Conservation (phyloP, 2,329 filamentous ascomycete species). For the Pseudogymnoascus sp. region DNA sequence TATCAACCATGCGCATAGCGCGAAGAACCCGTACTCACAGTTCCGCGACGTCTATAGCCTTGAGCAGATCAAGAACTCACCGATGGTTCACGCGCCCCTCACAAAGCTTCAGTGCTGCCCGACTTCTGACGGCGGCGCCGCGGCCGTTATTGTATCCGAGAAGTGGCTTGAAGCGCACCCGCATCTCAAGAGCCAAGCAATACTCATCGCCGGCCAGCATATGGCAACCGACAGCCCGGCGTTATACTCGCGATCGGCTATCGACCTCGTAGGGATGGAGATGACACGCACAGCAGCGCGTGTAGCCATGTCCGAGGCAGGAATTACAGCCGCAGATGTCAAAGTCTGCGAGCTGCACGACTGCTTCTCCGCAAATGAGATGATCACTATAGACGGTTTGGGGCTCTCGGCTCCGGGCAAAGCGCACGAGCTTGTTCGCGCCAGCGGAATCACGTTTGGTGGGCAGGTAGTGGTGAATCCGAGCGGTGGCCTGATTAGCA, state of each 20-base stretch:
- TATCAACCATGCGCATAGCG: constrained; percentile 86
- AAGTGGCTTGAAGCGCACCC: constrained; percentile 80
- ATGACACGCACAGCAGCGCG: constrained; percentile 71
- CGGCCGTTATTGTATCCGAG: constrained; percentile 82
- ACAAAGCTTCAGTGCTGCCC: constrained; percentile 99
- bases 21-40: constrained; percentile 93
- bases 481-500: constrained; percentile 83
- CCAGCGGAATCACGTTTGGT: constrained; percentile 87
- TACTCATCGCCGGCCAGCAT: constrained; percentile 81
- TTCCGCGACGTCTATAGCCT: constrained; percentile 88
- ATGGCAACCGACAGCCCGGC: constrained; percentile 76
- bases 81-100: constrained; percentile 77
- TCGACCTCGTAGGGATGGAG: constrained; percentile 82
- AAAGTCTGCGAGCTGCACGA: constrained; percentile 93
- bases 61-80: constrained; percentile 68
- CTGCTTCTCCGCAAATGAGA: constrained; percentile 93
- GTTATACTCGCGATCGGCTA: constrained; percentile 72
- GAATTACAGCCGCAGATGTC: constrained; percentile 60
- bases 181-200: constrained; percentile 71
- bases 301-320: constrained; percentile 66
- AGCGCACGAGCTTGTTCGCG: constrained; percentile 83
- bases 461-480: constrained; percentile 68
- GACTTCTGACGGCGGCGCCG: constrained; percentile 86
- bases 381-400: constrained; percentile 82
- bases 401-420: constrained; percentile 72